phyloP scores from a whole-genome alignment of 495 filamentous ascomycete species.

The Xylaria castorea region DNA sequence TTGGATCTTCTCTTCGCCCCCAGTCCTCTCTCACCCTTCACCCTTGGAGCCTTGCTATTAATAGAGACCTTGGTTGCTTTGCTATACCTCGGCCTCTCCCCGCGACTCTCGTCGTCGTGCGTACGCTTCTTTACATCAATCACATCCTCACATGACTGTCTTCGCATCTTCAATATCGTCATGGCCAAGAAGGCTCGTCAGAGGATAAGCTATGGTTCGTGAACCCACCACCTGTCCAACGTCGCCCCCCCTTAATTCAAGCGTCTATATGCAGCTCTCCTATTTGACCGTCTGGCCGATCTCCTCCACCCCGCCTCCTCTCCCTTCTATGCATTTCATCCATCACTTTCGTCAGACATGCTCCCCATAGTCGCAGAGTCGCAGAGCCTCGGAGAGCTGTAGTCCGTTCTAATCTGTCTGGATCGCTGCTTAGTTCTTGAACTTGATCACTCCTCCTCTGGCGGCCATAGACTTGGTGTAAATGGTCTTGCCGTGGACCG shows the following conservation, averaged over 20 bases:
- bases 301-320: constrained; percentile 7
- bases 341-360: background rate
- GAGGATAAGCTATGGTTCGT: constrained; percentile 71
- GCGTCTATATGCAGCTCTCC: constrained; percentile 25
- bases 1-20: background rate
- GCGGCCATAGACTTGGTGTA: constrained; percentile 89
- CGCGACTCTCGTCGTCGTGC: constrained; percentile 10
- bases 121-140: constrained; percentile 10
- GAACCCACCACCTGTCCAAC: constrained; percentile 24
- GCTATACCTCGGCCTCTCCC: background rate
- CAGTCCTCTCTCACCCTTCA: background rate
- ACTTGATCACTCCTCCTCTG: constrained; percentile 83
- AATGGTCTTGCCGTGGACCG: constrained; percentile 90
- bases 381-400: background rate
- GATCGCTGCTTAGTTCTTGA: constrained; percentile 74
- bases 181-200: constrained; percentile 71
- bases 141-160: constrained; percentile 45
- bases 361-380: background rate
- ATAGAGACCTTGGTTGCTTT: background rate
- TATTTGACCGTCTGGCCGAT: constrained; percentile 10
- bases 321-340: background rate
- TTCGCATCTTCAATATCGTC: constrained; percentile 36
- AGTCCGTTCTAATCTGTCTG: constrained; percentile 29
- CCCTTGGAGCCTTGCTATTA: constrained; percentile 1
- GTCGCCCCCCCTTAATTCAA: constrained; percentile 15